Percentiles rank a stretch among this genome's conserved stretches.
Evolutionary conservation across 768 basidiomycete species (phyloP).

Genomic region (Pleurotus djamor): DNA sequence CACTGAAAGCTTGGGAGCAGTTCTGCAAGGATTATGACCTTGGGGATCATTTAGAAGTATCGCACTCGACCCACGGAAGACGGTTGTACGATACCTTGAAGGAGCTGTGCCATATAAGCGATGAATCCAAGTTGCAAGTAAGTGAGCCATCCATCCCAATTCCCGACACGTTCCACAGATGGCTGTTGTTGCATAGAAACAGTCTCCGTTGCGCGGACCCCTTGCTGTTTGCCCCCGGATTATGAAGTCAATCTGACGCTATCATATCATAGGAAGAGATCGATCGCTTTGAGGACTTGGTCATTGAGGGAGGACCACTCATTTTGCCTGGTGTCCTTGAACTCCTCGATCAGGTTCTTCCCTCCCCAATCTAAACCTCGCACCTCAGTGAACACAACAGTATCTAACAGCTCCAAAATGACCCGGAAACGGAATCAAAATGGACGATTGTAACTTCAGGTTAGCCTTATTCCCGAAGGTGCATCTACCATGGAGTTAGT

Average conservation of each 20-base stretch:
- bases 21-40: constrained; percentile 65
- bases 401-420: not conserved
- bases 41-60: constrained; percentile 41
- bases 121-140: constrained; percentile 57
- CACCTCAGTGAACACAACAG: not conserved
- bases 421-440: constrained; percentile 23
- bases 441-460: constrained; percentile 91
- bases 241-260: too few species aligned
- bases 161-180: too few species aligned
- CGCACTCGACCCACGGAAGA: constrained; percentile 71
- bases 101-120: constrained; percentile 62
- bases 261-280: constrained; percentile 67
- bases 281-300: constrained; percentile 75
- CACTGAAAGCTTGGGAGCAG: constrained; percentile 70
- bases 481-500: constrained; percentile 3
- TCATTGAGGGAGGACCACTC: constrained; percentile 60
- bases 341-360: constrained; percentile 53
- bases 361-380: not conserved
- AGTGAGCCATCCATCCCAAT: too few species aligned
- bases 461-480: constrained; percentile 18
- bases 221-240: too few species aligned
- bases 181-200: too few species aligned
- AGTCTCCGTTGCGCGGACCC: too few species aligned
- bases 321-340: constrained; percentile 64
- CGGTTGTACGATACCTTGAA: constrained; percentile 73